Base-by-base conservation (phyloP, 768 basidiomycete species). In the Tylopilus rubrobrunneus region DNA sequence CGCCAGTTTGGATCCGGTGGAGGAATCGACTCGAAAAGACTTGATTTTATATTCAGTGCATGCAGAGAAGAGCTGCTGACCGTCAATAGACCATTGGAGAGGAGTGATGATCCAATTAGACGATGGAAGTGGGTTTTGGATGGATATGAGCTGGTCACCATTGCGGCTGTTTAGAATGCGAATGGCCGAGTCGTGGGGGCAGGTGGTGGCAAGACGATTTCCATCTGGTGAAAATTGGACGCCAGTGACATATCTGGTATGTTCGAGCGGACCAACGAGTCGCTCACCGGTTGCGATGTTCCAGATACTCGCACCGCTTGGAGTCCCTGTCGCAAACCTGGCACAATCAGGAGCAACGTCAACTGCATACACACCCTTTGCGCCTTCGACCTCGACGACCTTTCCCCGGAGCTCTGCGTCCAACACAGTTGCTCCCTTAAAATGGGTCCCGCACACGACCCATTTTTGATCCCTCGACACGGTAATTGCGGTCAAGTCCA, bases 151-250 rank as follows among this genome's bases (percentile, higher is more conserved):
- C 5, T 42, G 29, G 21, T 52, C 23, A 4, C 57, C 57, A 4
- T 2, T 57, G 10, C 7, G 39, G 33, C 39, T 27, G 36, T 57
- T 19, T 4, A 58, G 49, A 11, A 48, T 37, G 25, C 17, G n/a
- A 11, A 48, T 28, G 36, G n/a, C 14, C 27, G 48, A 39, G 14
- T 36, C 12, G 4, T 5, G 2, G 12, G 14, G 9, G 28, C 41
- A 29, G n/a, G 21, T 15, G 4, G 49, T 37, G 15, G 56, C 46
- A 10, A 58, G 12, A 4, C 4, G 29, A 1, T 44, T 5, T 8
- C 39, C 47, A 27, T 45, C 8, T 0, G 55, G 57, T 3, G 50
- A 57, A 42, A 58, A 56, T 19, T 41, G 33, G 17, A 52, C 11
- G 1, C 12, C 42, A 0, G 17, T 19, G 21, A 49, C 11, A 28